Evolutionary conservation across 345 rosid species (phyloP).

Genomic region (Populus davidiana): DNA sequence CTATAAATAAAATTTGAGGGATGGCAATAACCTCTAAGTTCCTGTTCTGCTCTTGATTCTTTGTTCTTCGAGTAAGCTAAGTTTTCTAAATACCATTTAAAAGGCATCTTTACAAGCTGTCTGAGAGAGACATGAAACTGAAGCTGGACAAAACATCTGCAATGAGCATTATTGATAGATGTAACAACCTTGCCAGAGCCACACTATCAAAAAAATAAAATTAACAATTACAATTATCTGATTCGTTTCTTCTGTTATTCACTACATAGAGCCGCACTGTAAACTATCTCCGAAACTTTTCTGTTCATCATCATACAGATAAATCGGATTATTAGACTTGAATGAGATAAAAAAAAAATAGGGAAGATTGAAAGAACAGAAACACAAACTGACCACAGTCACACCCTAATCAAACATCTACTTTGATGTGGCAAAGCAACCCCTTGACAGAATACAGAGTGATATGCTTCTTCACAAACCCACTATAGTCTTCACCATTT

Average conservation of each 20-base stretch:
- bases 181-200: conserved; percentile 21
- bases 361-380: conserved; percentile 26
- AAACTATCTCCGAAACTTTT: conserved; percentile 23
- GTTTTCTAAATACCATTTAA: too few relatives aligned
- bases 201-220: conserved; percentile 24
- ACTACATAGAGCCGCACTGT: conserved; percentile 25
- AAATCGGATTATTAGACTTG: conserved; percentile 46
- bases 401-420: conserved; percentile 43
- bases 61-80: too few relatives aligned
- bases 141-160: neutral
- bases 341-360: conserved; percentile 21
- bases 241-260: conserved; percentile 27
- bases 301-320: conserved; percentile 28
- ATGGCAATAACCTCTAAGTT: too few relatives aligned
- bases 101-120: neutral
- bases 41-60: too few relatives aligned
- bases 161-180: conserved; percentile 25
- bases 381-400: conserved; percentile 27
- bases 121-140: neutral
- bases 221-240: conserved; percentile 30
- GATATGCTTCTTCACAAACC: conserved; percentile 14
- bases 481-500: neutral
- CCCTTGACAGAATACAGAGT: conserved; percentile 24
- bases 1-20: too few relatives aligned
- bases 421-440: conserved; percentile 28